Base-by-base conservation (phyloP, 257 asterid genomes). In the Capsicum rhomboideum region DNA sequence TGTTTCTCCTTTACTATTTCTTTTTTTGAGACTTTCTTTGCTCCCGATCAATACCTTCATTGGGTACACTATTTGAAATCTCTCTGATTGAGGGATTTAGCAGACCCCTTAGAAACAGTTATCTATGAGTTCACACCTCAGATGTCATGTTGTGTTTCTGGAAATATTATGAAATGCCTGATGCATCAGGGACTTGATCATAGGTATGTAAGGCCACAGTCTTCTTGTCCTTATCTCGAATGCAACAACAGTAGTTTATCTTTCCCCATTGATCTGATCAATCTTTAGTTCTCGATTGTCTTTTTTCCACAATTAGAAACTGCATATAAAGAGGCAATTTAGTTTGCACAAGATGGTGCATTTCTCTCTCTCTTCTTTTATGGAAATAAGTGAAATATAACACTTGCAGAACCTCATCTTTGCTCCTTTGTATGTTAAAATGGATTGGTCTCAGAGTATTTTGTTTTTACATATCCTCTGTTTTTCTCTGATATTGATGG, bases 401-500 rank as follows among this genome's bases (percentile, higher is more conserved):
- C 12, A 64, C 13, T 64, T 42, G 28, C 29, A 64, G 72, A 64
- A 29, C 63, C 16, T 77, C 40, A 50, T 77, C 26, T 50, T 50
- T 67, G 40, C 68, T 67, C 23, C 21, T 67, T 82, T n/a, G 37
- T 29, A 23, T 26, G 16, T 23, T 26, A 26, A 50, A 50, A 16
- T 77, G 26, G 50, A 50, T 77, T 49, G 59, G 63, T 50, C 34
- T 28, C 46, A 77, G 63, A 10, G 21, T 28, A 26, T 8, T 68
- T 77, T 77, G 46, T 77, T 77, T 46, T 49, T 77, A 4, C 18
- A 11, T 77, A 23, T 49, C 26, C 63, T 50, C 84, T 85, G 72
- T 85, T 64, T 85, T 80, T 77, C 79, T 58, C 85, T 72, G 75
- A 80, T 71, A 55, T 66, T 88, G 79, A 90, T 67, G 82, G 80